These are phyloP conservation scores for Teunomyces lycoperdinae DNA, from an alignment of 805 yeast genomes.

Conservation along the genomic window DNA sequence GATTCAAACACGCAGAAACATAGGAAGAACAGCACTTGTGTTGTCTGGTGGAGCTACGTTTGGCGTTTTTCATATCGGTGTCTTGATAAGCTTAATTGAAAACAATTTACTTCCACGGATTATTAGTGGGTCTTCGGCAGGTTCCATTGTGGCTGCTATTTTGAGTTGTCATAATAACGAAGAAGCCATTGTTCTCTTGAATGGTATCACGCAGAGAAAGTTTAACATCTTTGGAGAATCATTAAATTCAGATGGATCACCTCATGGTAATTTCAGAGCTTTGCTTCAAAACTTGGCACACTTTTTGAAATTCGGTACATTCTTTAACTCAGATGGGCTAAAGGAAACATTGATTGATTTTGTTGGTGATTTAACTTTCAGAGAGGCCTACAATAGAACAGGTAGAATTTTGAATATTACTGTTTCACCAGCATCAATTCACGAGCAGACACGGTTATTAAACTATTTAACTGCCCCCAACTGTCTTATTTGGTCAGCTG, in stretches of 20 bases:
- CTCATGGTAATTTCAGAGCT: constrained; percentile 44
- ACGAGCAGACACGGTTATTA: constrained; percentile 85
- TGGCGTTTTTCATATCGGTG: constrained; percentile 92
- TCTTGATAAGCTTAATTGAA: constrained; percentile 73
- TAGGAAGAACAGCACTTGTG: constrained; percentile 93
- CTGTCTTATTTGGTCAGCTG: constrained; percentile 83
- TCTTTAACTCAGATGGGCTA: constrained; percentile 76
- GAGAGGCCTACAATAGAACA: constrained; percentile 92
- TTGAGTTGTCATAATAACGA: constrained; percentile 76
- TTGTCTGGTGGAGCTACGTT: constrained; percentile 95
- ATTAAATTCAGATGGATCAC: constrained; percentile 47
- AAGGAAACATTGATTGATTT: constrained; percentile 71
- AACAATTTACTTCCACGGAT: constrained; percentile 77
- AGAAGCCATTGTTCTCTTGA: constrained; percentile 59
- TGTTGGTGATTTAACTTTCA: constrained; percentile 86
- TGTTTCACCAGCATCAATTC: constrained; percentile 85
- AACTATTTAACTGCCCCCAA: constrained; percentile 80
- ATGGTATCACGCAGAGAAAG: constrained; percentile 56
- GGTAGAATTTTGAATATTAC: constrained; percentile 92
- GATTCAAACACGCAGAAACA: constrained; percentile 83
- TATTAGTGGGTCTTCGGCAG: constrained; percentile 93
- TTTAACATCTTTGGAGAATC: constrained; percentile 50
- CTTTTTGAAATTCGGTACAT: constrained; percentile 80
- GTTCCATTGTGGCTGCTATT: constrained; percentile 89
- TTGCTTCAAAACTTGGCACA: constrained; percentile 38